Conservation (phyloP, 2,329 filamentous ascomycete genomes). For the Claviceps monticola region DNA sequence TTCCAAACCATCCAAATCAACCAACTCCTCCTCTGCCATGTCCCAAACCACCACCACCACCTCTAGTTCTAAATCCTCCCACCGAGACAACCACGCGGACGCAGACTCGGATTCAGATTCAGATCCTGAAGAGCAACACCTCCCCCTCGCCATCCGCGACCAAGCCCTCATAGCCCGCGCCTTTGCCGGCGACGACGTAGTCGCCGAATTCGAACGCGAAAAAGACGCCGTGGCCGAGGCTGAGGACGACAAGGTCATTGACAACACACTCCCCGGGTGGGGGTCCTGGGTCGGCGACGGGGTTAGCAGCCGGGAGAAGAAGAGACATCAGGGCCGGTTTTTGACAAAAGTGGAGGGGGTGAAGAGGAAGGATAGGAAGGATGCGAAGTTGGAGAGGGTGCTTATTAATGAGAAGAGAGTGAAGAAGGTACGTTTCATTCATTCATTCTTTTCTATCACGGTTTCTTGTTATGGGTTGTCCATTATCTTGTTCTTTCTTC, state of each 20-base stretch:
- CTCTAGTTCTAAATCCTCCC: too few species aligned
- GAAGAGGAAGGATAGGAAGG: conserved; percentile 63
- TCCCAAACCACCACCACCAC: conserved; percentile 7
- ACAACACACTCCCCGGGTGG: conserved; percentile 87
- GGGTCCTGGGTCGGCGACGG: conserved; percentile 83
- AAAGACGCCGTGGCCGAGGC: conserved; percentile 58
- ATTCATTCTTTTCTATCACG: not conserved
- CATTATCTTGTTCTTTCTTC: not conserved
- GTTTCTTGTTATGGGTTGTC: not conserved
- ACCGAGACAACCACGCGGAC: not conserved
- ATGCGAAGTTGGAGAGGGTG: conserved; percentile 68
- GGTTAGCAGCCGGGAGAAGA: conserved; percentile 55
- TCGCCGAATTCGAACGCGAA: conserved; percentile 65
- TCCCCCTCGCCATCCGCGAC: conserved; percentile 45
- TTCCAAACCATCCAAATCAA: not conserved
- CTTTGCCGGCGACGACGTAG: conserved; percentile 81
- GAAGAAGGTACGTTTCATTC: conserved; percentile 56
- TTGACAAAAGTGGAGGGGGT: conserved; percentile 58
- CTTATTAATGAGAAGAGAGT: conserved; percentile 86
- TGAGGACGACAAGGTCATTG: conserved; percentile 71
- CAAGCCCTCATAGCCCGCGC: conserved; percentile 63
- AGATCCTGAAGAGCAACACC: conserved; percentile 35
- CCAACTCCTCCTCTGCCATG: conserved; percentile 4
- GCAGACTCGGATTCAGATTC: conserved; percentile 21
- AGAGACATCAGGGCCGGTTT: conserved; percentile 47